Evolutionary conservation across 2,329 filamentous ascomycete species (phyloP), one percentile per base, ranked within the genome.

Genomic region (Lasiodiplodia theobromae): DNA sequence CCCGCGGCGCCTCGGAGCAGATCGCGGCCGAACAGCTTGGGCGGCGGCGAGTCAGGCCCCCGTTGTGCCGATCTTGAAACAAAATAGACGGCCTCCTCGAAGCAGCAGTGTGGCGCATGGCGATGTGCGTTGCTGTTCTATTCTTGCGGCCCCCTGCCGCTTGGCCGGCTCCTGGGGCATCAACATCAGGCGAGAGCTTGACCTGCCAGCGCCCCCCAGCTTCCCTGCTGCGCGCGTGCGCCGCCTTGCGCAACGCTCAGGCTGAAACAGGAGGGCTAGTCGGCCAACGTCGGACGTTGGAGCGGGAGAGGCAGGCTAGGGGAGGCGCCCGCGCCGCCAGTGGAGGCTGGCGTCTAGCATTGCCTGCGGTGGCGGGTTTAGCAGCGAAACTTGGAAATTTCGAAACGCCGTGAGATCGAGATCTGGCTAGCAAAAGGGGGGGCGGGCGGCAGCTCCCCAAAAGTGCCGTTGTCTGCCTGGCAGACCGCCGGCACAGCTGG

Each of bases 181-280:
- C 40, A 37, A 51, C 58, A 63, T 63, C 58, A 63, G 23, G 58
- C 58, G 58, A 63, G 28, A 64, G 60, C 60, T 52, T 63, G 58
- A 34, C 58, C 58, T 63, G 58, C 58, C 4, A 3, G 57, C 37
- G n/a, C 37, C 57, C 31, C 57, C 57, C 57, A 25, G 57, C 38
- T 37, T 18, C 25, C 44, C 23, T 28, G 54, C 57, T 44, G 57
- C 57, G 57, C 54, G 31, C 37, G 57, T 63, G 58, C 38, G 64
- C 44, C 37, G 52, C 12, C 28, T 67, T 67, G 64, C 64, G 64
- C 64, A 67, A 67, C 54, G 65, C 54, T 60, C 65, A 67, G 58
- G 54, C 53, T 67, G 65, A 67, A 67, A 67, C 65, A 67, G 54
- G 65, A 67, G 65, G 11, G 44, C 63, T 53, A 34, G 54, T 14